phyloP scores from a whole-genome alignment of 352 stramenopile genomes.

The Phytophthora pinifolia region DNA sequence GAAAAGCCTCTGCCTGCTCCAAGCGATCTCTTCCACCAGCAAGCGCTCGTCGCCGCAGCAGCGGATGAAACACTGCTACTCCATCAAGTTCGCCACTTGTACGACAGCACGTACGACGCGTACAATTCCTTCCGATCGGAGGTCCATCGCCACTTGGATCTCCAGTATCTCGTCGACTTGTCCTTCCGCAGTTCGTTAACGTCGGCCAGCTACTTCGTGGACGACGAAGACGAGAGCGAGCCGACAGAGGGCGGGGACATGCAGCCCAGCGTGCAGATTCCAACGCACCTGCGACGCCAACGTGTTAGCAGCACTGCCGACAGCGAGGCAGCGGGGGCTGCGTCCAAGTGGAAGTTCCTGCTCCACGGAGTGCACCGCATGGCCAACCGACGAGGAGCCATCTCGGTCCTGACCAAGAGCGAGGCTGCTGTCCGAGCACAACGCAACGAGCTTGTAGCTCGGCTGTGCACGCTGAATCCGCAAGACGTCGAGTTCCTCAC shows the following conservation, averaged over 20 bases:
- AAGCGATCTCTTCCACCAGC: slow-evolving; percentile 70
- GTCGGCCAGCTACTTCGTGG: slow-evolving; percentile 60
- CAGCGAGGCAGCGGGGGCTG: slow-evolving; percentile 8
- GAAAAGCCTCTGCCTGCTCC: slow-evolving; percentile 49
- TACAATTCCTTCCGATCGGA: slow-evolving; percentile 59
- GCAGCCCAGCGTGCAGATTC: slow-evolving; percentile 48
- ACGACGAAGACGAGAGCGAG: slow-evolving; percentile 37
- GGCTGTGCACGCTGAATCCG: slow-evolving; percentile 48
- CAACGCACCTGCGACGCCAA: slow-evolving; percentile 27
- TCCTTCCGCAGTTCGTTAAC: slow-evolving; percentile 69
- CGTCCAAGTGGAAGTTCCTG: slow-evolving; percentile 47
- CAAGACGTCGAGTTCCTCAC: slow-evolving; percentile 67
- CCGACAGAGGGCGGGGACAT: slow-evolving; percentile 19
- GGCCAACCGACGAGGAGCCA: slow-evolving; percentile 42
- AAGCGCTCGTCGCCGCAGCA: slow-evolving; percentile 40
- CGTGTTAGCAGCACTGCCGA: slow-evolving; percentile 19
- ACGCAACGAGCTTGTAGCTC: slow-evolving; percentile 46
- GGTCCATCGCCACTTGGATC: slow-evolving; percentile 61
- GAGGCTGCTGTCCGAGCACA: slow-evolving; percentile 35
- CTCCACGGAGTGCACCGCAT: slow-evolving; percentile 44
- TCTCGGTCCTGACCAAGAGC: slow-evolving; percentile 47
- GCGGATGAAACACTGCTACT: slow-evolving; percentile 58
- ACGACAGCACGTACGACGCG: slow-evolving; percentile 61
- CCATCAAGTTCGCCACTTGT: slow-evolving; percentile 64
- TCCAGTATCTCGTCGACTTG: slow-evolving; percentile 66